A percentile compares a stretch with the other conserved stretches of the same genome.
These are phyloP conservation scores for Aureobasidium sp. DNA, from an alignment of 2,329 filamentous ascomycete species.

Conservation along the genomic window DNA sequence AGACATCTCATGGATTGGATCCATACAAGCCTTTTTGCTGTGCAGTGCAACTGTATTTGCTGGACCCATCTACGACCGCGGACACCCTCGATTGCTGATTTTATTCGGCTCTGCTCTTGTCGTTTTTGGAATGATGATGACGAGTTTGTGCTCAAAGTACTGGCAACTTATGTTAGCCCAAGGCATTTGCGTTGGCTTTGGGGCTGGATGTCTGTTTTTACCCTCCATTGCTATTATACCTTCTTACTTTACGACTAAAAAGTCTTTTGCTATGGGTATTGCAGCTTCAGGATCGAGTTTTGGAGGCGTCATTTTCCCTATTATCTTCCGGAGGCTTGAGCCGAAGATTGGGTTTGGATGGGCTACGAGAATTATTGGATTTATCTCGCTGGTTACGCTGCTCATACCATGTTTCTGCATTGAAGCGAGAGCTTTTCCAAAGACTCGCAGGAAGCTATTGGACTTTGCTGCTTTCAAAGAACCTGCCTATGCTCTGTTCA, in stretches of 20 bases:
- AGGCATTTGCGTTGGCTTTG: slow-evolving; percentile 43
- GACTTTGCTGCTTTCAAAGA: slow-evolving; percentile 39
- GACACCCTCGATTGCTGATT: slow-evolving; percentile 38
- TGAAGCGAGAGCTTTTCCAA: slow-evolving; percentile 33
- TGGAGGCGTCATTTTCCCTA: slow-evolving; percentile 46
- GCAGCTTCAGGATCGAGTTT: slow-evolving; percentile 51
- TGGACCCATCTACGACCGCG: slow-evolving; percentile 45
- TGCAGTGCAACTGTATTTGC: slow-evolving; percentile 43
- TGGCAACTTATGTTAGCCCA: slow-evolving; percentile 47
- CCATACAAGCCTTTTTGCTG: slow-evolving; percentile 44
- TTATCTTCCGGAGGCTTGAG: slow-evolving; percentile 42
- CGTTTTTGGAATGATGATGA: slow-evolving; percentile 46
- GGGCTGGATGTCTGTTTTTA: slow-evolving; percentile 55
- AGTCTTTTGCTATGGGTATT: slow-evolving; percentile 51
- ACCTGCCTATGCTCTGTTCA: slow-evolving; percentile 36
- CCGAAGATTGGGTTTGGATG: slow-evolving; percentile 44
- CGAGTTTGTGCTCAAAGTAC: slow-evolving; percentile 39
- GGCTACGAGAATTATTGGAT: slow-evolving; percentile 45
- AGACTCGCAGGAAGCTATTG: slow-evolving; percentile 36
- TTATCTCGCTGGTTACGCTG: slow-evolving; percentile 29
- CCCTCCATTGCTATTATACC: slow-evolving; percentile 56
- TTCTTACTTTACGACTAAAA: slow-evolving; percentile 53
- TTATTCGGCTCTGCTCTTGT: slow-evolving; percentile 36
- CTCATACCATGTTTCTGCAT: slow-evolving; percentile 23
- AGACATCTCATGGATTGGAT: slow-evolving; percentile 32